A percentile compares a stretch with the other conserved stretches of the same genome.
Conservation (phyloP, 805 yeast species). For the Vanderwaltozyma verrucispora region DNA sequence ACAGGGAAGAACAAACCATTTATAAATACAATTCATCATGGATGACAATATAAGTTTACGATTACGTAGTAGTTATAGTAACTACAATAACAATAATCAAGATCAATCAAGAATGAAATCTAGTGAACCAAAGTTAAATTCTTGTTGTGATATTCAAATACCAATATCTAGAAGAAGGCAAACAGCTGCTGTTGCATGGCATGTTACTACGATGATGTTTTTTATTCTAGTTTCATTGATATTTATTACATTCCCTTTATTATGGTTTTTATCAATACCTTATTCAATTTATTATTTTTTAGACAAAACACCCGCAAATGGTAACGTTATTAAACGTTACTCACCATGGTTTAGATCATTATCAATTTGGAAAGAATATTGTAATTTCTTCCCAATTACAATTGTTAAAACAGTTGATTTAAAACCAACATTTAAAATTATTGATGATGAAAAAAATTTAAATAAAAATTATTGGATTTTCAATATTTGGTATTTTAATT, state of each 20-base stretch:
- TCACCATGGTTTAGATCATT: constrained; percentile 48
- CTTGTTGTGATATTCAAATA: constrained; percentile 41
- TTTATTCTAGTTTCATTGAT: constrained; percentile 42
- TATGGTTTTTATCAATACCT: constrained; percentile 60
- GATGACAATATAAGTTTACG: background rate
- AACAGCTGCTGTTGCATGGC: constrained; percentile 63
- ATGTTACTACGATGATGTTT: constrained; percentile 55
- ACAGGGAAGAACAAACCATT: too few species aligned
- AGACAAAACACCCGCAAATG: constrained; percentile 67
- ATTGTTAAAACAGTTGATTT: constrained; percentile 59
- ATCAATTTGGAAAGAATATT: constrained; percentile 59
- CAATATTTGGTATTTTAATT: constrained; percentile 16
- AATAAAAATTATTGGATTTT: constrained; percentile 16
- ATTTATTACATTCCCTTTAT: constrained; percentile 44
- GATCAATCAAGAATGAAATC: too few species aligned
- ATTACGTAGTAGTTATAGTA: background rate
- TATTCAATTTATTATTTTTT: constrained; percentile 50
- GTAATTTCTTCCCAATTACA: constrained; percentile 68
- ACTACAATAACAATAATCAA: too few species aligned
- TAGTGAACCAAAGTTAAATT: background rate
- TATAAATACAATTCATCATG: background rate
- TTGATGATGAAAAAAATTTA: background rate
- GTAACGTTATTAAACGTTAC: constrained; percentile 49
- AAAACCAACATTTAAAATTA: constrained; percentile 50
- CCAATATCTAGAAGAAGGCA: constrained; percentile 52